Base-by-base conservation (phyloP, 331 rosid genomes). In the Telfairia occidentalis region DNA sequence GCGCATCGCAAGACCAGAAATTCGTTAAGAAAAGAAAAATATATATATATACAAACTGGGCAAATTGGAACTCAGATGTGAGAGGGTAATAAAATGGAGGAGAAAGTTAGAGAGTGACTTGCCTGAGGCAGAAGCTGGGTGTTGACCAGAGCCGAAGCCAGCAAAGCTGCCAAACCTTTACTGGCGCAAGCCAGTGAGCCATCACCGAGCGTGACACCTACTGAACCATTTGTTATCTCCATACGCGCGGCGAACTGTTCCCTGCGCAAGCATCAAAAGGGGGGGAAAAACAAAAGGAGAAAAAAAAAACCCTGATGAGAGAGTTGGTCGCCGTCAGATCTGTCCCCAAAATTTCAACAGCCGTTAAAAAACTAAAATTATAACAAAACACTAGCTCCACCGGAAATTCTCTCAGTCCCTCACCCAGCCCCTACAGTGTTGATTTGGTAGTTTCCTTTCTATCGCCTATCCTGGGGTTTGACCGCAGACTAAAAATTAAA, bases 161-260 rank as follows among this genome's bases (percentile, higher is more conserved):
- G 73, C 78, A 85, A 70, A 76, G 87, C 85, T 9, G 85, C 81
- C 7, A 89, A 77, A 6, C 81, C 87, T 55, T 85, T 88, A 78
- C 61, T 79, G 34, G 90, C 94, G 88, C 82, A 74, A 74, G 85
- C 77, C 59, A 87, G 86, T 82, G 90, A 86, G 79, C 88, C 87
- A 71, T 64, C 46, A 80, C 64, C 58, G 75, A 83, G 82, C 84
- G 82, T 71, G 50, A 78, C 86, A 58, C 76, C 88, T 83, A 69
- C 81, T 48, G 82, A 80, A 74, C 79, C 76, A 43, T 79, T 71
- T 30, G 82, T 77, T 63, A 82, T 73, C 78, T 89, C 92, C 97
- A 90, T 90, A 70, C 74, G 80, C 83, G 84, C 74, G 66, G 76
- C 81, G 50, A 71, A 73, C 79, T 66, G 78, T 79, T 63, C 78